Evolutionary conservation across 805 yeast genomes (phyloP).

Genomic region (Kregervanrija fluxuum): DNA sequence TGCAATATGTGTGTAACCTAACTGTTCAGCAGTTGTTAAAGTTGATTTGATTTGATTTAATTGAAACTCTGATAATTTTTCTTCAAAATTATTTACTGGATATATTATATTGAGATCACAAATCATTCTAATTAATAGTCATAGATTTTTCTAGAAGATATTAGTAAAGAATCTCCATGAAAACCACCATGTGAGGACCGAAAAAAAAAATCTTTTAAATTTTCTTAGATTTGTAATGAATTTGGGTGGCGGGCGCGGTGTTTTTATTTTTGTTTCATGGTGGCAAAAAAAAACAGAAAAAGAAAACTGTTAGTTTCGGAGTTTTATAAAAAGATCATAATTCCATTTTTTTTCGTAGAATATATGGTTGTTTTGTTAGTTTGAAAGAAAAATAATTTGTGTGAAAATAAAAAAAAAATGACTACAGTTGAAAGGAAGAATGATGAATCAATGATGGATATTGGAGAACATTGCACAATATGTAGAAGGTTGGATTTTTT

Average conservation of each 20-base stretch:
- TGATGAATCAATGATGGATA: conserved; percentile 38
- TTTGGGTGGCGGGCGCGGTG: too few relatives aligned
- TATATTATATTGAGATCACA: conserved; percentile 69
- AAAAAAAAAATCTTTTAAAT: too few relatives aligned
- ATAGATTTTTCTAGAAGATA: too few relatives aligned
- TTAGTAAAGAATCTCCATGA: too few relatives aligned
- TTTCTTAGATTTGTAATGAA: too few relatives aligned
- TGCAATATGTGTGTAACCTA: conserved; percentile 75
- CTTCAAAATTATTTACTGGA: conserved; percentile 49
- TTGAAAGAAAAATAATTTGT: too few relatives aligned
- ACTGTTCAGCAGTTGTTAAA: conserved; percentile 43
- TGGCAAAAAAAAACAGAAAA: too few relatives aligned
- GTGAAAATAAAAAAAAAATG: conserved; percentile 2
- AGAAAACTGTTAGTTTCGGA: too few relatives aligned
- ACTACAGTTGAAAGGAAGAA: conserved; percentile 8
- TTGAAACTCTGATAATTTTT: conserved; percentile 35
- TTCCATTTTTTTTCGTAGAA: too few relatives aligned
- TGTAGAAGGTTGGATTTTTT: conserved; percentile 51
- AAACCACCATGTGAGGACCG: too few relatives aligned
- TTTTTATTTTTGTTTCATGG: background rate
- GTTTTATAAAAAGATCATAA: too few relatives aligned
- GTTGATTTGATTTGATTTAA: conserved; percentile 40
- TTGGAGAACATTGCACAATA: conserved; percentile 49
- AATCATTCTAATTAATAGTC: conserved; percentile 27
- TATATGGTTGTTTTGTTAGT: too few relatives aligned